A percentile compares a stretch with the other conserved stretches of the same genome.
Evolutionary conservation across 2,329 filamentous ascomycete genomes (phyloP).

Genomic region (Aphanocladium album): DNA sequence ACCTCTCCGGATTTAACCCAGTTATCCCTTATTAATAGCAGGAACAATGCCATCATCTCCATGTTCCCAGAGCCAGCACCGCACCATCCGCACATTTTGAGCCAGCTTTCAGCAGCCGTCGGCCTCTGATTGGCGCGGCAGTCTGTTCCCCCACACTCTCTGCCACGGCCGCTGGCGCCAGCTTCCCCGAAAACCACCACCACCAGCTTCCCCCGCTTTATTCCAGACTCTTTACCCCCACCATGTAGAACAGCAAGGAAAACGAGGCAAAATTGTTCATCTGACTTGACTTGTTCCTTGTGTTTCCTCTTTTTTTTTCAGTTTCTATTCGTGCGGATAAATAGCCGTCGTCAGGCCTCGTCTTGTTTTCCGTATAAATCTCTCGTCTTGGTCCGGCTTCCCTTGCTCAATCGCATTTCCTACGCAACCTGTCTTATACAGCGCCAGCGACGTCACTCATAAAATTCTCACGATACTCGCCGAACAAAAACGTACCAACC

Average conservation of each 20-base stretch:
- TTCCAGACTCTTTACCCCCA: constrained; percentile 3
- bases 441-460: neutral
- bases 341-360: neutral
- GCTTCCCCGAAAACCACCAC: neutral
- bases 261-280: neutral
- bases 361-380: neutral
- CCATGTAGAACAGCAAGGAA: neutral
- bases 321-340: neutral
- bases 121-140: constrained; percentile 11
- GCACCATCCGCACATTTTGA: neutral
- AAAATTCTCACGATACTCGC: neutral
- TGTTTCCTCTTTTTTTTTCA: neutral
- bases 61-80: no score
- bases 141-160: constrained; percentile 1
- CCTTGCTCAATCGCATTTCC: neutral
- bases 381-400: neutral
- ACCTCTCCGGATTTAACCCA: no score
- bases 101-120: neutral
- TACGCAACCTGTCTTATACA: no score
- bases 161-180: constrained; percentile 2
- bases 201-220: neutral
- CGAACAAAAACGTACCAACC: no score
- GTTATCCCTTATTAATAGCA: no score
- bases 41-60: no score
- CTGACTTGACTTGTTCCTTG: neutral